Evolutionary conservation across 1,284 basidiomycete species (phyloP).

Genomic region (Hemileia vastatrix): DNA sequence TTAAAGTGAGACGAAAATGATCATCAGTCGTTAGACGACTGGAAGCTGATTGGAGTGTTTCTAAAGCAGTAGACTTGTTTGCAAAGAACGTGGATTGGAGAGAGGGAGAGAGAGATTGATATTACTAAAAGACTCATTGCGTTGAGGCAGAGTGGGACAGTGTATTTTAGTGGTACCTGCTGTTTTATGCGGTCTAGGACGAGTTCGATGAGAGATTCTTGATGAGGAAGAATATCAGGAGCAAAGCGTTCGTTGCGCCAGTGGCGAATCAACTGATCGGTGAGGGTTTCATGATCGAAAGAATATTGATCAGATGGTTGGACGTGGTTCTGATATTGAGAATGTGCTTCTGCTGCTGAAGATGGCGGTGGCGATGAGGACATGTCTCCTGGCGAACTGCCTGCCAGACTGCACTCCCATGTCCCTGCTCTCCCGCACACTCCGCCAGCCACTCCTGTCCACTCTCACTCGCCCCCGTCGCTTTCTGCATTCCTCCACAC

Average conservation of each 20-base stretch:
- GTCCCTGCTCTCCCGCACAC: no score
- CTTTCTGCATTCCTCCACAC: no score
- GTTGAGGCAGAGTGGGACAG: neutral
- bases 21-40: constrained; percentile 11
- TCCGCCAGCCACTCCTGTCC: no score
- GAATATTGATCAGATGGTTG: no score
- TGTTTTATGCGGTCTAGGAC: constrained; percentile 10
- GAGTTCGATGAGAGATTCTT: constrained; percentile 12
- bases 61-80: constrained; percentile 14
- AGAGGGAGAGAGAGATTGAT: no score
- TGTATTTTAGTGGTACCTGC: neutral
- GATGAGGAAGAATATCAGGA: constrained; percentile 15
- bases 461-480: no score
- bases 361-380: no score
- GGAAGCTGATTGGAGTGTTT: constrained; percentile 5
- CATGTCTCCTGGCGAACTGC: no score
- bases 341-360: no score
- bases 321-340: no score
- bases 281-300: neutral
- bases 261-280: constrained; percentile 14
- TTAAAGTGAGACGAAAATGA: constrained; percentile 20
- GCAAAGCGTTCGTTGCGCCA: constrained; percentile 21
- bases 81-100: neutral
- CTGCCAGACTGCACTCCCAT: no score
- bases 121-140: neutral